Base-by-base conservation (phyloP, 495 filamentous ascomycete species). In the Xylona heveae region DNA sequence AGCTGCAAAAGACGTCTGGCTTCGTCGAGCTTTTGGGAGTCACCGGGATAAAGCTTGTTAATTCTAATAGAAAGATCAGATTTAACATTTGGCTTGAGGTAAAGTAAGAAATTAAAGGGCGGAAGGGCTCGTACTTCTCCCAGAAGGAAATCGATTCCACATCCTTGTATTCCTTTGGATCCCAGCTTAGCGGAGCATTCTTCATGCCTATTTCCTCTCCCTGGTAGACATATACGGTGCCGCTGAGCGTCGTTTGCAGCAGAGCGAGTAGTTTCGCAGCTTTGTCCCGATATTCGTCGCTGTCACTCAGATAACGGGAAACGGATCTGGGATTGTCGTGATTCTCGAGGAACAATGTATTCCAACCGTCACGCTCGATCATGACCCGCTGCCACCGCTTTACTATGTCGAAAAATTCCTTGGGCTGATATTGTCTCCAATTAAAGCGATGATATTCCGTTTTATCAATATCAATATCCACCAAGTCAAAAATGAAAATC, bases 181-280 rank as follows among this genome's bases (percentile, higher is more conserved):
- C 52, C 76, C 75, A 81, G 12, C 54, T 41, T 3, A 43, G 37
- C 0, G 78, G 74, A 16, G 76, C 61, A 43, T 83, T 81, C 20
- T 61, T 58, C 68, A 80, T 79, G 1, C 74, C 78, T 10, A 83
- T 49, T 39, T 84, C 77, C 41, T 84, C 72, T 6, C 78, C 78
- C 40, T 83, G 74, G 38, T 77, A 81, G 4, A 81, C 43, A 44
- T 76, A 83, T 1, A 75, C 55, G 0, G 76, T 79, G 1, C 78
- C 78, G 2, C 62, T 64, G 37, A 74, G 48, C 16, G 71, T 44
- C 3, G 56, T 54, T 41, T 73, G 47, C 43, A 68, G 55, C 13
- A 71, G 55, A 0, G 70, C 66, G 24, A 82, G 46, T 53, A 75
- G 61, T 48, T 81, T 81, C 0, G 66, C 64, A 0, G 60, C 53